phyloP scores from a whole-genome alignment of 192 early-diverging fungal species.

The Linnemannia schmuckeri region DNA sequence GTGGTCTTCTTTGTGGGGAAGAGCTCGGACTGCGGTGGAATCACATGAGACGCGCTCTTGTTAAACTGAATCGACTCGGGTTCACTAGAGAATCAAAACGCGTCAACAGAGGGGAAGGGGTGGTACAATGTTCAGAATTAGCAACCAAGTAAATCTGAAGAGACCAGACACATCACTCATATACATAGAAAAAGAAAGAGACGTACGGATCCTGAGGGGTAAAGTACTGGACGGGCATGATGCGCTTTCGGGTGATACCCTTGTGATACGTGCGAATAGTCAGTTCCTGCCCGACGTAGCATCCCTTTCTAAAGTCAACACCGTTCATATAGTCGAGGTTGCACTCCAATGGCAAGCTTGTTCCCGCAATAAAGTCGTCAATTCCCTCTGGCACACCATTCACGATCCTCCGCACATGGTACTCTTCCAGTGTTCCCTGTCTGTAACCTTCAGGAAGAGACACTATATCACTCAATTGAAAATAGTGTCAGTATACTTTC shows the following conservation, averaged over 20 bases:
- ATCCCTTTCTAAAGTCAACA: slow-evolving; percentile 97
- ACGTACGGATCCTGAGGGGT: slow-evolving; percentile 61
- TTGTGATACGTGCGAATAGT: slow-evolving; percentile 97
- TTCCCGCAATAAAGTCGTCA: slow-evolving; percentile 78
- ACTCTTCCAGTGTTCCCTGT: slow-evolving; percentile 67
- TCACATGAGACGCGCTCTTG: slow-evolving; percentile 27
- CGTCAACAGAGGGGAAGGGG: neutral
- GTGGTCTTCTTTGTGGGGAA: slow-evolving; percentile 27
- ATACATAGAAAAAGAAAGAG: neutral
- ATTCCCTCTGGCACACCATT: slow-evolving; percentile 93
- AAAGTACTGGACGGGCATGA: slow-evolving; percentile 85
- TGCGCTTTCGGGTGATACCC: slow-evolving; percentile 92
- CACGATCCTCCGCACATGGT: slow-evolving; percentile 83
- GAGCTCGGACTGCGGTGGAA: slow-evolving; percentile 44
- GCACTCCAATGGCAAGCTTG: slow-evolving; percentile 87
- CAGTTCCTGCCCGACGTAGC: slow-evolving; percentile 98
- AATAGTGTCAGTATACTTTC: neutral
- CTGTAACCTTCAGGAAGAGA: slow-evolving; percentile 67
- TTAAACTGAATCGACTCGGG: slow-evolving; percentile 50
- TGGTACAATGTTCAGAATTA: slow-evolving; percentile 18
- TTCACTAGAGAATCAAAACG: slow-evolving; percentile 29
- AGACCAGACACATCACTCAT: neutral
- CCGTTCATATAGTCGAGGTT: slow-evolving; percentile 95
- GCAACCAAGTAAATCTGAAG: slow-evolving; percentile 8
- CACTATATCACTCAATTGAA: slow-evolving; percentile 24